Percentiles rank a stretch among this genome's conserved stretches.
phyloP scores from a whole-genome alignment of 73 alveolate genomes.

The Blepharisma japonicum region DNA sequence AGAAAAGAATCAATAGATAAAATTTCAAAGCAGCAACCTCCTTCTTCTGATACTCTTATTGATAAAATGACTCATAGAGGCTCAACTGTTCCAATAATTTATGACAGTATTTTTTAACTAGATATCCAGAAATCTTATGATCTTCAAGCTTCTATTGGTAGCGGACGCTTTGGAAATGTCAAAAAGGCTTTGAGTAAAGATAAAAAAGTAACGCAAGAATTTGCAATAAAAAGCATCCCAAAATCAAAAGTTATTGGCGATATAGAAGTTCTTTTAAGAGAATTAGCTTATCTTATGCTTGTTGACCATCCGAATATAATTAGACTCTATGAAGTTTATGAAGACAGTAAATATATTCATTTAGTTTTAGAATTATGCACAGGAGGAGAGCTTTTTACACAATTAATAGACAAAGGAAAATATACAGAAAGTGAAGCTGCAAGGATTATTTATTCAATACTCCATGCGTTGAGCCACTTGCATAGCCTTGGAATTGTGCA shows the following conservation, averaged over 20 bases:
- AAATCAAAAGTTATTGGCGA: too few relatives aligned
- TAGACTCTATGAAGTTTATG: conserved; percentile 69
- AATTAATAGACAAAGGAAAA: conserved; percentile 61
- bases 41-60: neutral
- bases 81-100: neutral
- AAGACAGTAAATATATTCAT: conserved; percentile 69
- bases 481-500: conserved; percentile 81
- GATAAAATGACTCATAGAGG: neutral
- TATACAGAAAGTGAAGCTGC: conserved; percentile 38
- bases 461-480: conserved; percentile 71
- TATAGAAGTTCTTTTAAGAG: conserved; percentile 52
- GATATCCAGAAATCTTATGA: conserved; percentile 29
- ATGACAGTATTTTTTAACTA: neutral
- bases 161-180: conserved; percentile 32
- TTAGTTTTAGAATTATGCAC: conserved; percentile 72
- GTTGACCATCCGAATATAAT: conserved; percentile 86
- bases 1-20: neutral
- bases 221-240: too few relatives aligned
- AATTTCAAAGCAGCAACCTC: neutral
- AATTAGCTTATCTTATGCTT: conserved; percentile 72
- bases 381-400: conserved; percentile 70
- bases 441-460: conserved; percentile 65
- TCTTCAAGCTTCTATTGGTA: conserved; percentile 3
- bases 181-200: neutral
- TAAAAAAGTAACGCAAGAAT: neutral